phyloP scores from a whole-genome alignment of 495 filamentous ascomycete genomes.

The Neurospora sp. region DNA sequence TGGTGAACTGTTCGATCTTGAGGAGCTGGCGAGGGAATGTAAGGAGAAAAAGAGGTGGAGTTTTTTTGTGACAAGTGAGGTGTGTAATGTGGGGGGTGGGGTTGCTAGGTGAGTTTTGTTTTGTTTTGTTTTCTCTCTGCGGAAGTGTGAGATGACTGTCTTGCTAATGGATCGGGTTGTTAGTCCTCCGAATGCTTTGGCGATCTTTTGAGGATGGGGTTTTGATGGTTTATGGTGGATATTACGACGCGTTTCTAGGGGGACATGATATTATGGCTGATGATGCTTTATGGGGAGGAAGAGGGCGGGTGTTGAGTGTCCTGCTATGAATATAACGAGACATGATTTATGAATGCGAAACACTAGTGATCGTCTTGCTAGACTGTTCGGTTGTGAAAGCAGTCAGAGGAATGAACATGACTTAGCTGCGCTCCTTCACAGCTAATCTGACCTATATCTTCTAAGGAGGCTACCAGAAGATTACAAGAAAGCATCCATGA shows the following conservation, averaged over 20 bases:
- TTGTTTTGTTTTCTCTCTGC: not conserved
- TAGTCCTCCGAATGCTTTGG: slow-evolving; percentile 35
- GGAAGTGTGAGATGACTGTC: not conserved
- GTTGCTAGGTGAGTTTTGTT: slow-evolving; percentile 27
- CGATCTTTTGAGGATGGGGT: slow-evolving; percentile 6
- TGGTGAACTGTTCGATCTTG: slow-evolving; percentile 40
- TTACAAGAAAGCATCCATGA: not conserved
- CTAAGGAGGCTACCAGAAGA: not conserved
- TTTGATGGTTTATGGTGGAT: not conserved
- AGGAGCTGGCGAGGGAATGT: slow-evolving; percentile 30
- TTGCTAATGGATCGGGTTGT: slow-evolving; percentile 1
- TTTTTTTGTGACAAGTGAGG: slow-evolving; percentile 39
- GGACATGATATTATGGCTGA: not conserved
- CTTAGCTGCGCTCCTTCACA: not conserved
- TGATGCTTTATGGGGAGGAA: not conserved
- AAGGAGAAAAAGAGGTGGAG: slow-evolving; percentile 24
- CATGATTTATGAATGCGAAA: not conserved
- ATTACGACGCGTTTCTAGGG: not conserved
- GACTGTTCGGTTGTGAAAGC: not conserved
- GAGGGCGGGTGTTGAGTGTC: not conserved
- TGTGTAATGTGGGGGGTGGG: slow-evolving; percentile 37
- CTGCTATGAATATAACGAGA: not conserved
- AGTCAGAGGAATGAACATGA: not conserved
- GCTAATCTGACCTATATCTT: not conserved
- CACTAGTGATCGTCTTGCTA: not conserved